Percentiles rank a stretch among this genome's conserved stretches.
These are phyloP conservation scores for Bruguiera gymnorhiza DNA, from an alignment of 345 rosid species.

Conservation along the genomic window DNA sequence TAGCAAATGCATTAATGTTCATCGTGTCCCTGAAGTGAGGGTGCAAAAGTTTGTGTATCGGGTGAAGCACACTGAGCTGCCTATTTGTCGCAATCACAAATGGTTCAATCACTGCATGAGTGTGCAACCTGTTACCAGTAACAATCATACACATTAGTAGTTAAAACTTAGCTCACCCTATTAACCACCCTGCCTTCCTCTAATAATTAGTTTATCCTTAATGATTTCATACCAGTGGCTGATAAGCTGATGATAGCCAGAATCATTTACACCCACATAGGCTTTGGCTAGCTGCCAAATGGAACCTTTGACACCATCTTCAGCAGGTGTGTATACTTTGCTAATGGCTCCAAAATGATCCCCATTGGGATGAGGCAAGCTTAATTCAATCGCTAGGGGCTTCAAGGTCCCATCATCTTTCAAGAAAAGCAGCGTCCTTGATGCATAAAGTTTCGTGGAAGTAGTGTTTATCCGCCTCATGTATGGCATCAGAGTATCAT, in stretches of 20 bases:
- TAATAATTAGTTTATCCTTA: neutral
- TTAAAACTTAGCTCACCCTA: neutral
- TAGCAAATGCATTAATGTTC: slow-evolving; percentile 38
- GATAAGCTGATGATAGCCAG: slow-evolving; percentile 84
- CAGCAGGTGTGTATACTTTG: slow-evolving; percentile 70
- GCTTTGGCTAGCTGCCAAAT: slow-evolving; percentile 91
- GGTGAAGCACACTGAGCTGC: slow-evolving; percentile 45
- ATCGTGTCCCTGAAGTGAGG: slow-evolving; percentile 49
- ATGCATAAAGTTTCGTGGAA: slow-evolving; percentile 57
- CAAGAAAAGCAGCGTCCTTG: slow-evolving; percentile 74
- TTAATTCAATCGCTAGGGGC: slow-evolving; percentile 79
- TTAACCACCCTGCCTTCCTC: neutral
- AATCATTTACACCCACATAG: slow-evolving; percentile 77
- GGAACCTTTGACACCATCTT: slow-evolving; percentile 54
- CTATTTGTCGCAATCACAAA: slow-evolving; percentile 46
- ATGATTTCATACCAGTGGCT: slow-evolving; percentile 68
- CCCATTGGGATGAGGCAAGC: slow-evolving; percentile 69
- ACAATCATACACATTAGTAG: neutral
- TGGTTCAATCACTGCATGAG: slow-evolving; percentile 49
- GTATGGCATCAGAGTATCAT: slow-evolving; percentile 76
- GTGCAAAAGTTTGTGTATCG: slow-evolving; percentile 39
- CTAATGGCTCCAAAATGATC: slow-evolving; percentile 57
- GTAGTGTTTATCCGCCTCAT: slow-evolving; percentile 64
- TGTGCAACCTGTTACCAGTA: slow-evolving; percentile 30
- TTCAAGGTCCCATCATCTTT: slow-evolving; percentile 73